These are phyloP conservation scores for Termitomyces heimii DNA, from an alignment of 768 basidiomycete genomes.

Conservation along the genomic window DNA sequence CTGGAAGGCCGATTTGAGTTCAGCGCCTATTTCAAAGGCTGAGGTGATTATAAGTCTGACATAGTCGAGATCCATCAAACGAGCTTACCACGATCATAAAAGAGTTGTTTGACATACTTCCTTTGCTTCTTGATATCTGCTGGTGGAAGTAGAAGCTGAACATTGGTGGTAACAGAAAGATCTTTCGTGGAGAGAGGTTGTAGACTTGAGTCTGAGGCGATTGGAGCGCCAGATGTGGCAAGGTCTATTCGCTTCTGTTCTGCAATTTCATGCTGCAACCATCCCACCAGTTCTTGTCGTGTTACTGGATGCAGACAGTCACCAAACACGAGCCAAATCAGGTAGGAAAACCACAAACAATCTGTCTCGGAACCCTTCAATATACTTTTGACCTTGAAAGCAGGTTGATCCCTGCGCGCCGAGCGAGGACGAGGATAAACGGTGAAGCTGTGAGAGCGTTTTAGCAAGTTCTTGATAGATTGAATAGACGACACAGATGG, in stretches of 20 bases:
- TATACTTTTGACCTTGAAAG: conserved; percentile 81
- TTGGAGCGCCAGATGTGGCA: conserved; percentile 52
- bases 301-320: conserved; percentile 26
- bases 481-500: background rate
- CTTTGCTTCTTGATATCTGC: conserved; percentile 69
- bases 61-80: background rate
- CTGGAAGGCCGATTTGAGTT: conserved; percentile 55
- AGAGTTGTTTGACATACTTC: conserved; percentile 64
- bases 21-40: conserved; percentile 61
- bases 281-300: conserved; percentile 64
- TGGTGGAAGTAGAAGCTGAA: conserved; percentile 66
- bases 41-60: background rate
- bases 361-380: conserved; percentile 74
- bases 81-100: conserved; percentile 57
- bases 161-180: conserved; percentile 29
- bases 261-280: conserved; percentile 71
- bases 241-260: conserved; percentile 76
- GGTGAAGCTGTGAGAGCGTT: conserved; percentile 26
- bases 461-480: background rate
- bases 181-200: conserved; percentile 35
- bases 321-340: background rate
- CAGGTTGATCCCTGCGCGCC: conserved; percentile 51
- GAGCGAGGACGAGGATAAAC: conserved; percentile 47
- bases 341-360: conserved; percentile 32
- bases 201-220: conserved; percentile 30